These are phyloP conservation scores for Bothriochloa decipiens DNA, from an alignment of 176 grass and related monocot species.

Conservation along the genomic window DNA sequence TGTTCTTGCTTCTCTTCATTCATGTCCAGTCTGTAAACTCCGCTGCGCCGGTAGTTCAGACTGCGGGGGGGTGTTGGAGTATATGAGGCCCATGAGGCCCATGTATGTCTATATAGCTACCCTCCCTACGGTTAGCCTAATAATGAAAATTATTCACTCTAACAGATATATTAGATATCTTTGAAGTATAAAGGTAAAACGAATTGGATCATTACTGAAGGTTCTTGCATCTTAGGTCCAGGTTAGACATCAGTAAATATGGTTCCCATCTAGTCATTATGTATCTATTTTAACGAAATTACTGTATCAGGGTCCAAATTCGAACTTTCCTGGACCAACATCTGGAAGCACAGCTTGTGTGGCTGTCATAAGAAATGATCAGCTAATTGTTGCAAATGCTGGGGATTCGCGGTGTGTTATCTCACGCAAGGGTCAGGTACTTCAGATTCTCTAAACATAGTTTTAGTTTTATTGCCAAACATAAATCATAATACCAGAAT, in stretches of 20 bases:
- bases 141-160: no score
- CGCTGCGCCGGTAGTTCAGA: no score
- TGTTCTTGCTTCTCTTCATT: no score
- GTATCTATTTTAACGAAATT: constrained; percentile 39
- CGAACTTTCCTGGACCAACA: constrained; percentile 77
- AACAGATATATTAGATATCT: neutral
- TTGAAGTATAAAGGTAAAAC: neutral
- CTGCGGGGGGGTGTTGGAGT: no score
- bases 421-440: constrained; percentile 91
- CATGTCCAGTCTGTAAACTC: no score
- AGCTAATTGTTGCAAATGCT: constrained; percentile 94
- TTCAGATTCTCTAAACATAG: neutral
- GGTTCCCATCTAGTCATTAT: neutral
- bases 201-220: constrained; percentile 25
- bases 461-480: constrained; percentile 25
- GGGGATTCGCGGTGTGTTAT: constrained; percentile 97
- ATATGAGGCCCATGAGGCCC: no score
- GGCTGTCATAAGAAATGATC: constrained; percentile 82
- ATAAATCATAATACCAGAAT: constrained; percentile 24
- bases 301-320: constrained; percentile 72
- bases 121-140: no score
- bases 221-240: constrained; percentile 18
- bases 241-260: neutral
- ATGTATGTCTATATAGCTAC: no score
- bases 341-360: constrained; percentile 96